Evolutionary conservation across 768 basidiomycete species (phyloP).

Genomic region (Tulasnella calospora): DNA sequence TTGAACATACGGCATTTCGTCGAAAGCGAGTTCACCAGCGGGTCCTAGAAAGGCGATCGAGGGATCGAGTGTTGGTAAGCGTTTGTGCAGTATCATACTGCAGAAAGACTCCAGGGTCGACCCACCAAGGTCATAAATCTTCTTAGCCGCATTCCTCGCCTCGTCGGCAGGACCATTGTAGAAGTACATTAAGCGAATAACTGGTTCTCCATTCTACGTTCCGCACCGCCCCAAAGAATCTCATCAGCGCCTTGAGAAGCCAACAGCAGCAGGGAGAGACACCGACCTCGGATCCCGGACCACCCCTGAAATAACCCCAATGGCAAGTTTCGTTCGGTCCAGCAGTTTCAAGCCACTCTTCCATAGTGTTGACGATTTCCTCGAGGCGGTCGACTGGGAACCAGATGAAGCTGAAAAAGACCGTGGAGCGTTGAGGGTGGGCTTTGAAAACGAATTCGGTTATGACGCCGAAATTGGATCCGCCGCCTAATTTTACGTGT

Average conservation of each 20-base stretch:
- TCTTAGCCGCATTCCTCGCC: background rate
- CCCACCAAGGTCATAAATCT: conserved; percentile 1
- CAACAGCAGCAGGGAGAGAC: background rate
- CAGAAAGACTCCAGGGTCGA: background rate
- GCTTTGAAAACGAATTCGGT: conserved; percentile 45
- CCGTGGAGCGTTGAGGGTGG: conserved; percentile 44
- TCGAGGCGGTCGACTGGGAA: background rate
- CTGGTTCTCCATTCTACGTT: background rate
- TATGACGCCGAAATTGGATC: conserved; percentile 40
- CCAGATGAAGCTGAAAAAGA: background rate
- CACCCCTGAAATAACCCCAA: background rate
- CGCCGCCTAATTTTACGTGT: conserved; percentile 23
- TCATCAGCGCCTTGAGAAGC: too few relatives aligned
- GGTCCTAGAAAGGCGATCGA: background rate
- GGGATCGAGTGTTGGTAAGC: background rate
- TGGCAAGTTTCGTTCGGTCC: background rate
- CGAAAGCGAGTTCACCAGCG: background rate
- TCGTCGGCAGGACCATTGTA: conserved; percentile 1
- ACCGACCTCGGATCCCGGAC: background rate
- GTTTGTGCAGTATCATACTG: background rate
- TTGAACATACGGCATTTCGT: background rate
- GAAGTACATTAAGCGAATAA: background rate
- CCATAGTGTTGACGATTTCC: conserved; percentile 11
- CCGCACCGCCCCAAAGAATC: too few relatives aligned
- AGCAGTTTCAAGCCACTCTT: conserved; percentile 3